Percentiles rank a stretch among this genome's conserved stretches.
These are phyloP conservation scores for Mycena floridula DNA, from an alignment of 768 basidiomycete species.

Conservation along the genomic window DNA sequence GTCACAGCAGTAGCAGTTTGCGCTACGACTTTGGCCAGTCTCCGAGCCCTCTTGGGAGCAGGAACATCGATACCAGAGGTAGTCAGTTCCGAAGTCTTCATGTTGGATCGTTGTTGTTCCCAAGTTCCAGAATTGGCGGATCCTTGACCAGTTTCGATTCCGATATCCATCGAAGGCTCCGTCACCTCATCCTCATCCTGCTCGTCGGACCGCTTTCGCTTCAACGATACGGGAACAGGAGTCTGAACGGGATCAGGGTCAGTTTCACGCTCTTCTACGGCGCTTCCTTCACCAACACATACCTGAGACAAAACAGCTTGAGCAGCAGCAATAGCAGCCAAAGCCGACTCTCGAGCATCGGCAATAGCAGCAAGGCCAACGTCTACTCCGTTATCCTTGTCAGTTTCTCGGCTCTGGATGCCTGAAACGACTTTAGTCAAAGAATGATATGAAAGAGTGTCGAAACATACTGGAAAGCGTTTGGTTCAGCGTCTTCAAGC, in stretches of 20 bases:
- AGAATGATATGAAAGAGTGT: background rate
- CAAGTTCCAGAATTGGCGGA: too few relatives aligned
- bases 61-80: slow-evolving; percentile 18
- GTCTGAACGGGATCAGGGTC: background rate
- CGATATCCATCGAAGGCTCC: slow-evolving; percentile 6
- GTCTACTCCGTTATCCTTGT: background rate
- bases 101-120: too few relatives aligned
- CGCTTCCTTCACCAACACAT: too few relatives aligned
- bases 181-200: slow-evolving; percentile 20
- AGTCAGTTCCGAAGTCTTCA: slow-evolving; percentile 4
- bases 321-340: slow-evolving; percentile 1
- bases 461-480: background rate
- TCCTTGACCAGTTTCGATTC: too few relatives aligned
- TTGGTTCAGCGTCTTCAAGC: background rate
- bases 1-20: slow-evolving; percentile 59
- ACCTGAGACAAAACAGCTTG: too few relatives aligned
- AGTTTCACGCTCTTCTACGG: too few relatives aligned
- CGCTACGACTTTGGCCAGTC: slow-evolving; percentile 35
- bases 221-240: slow-evolving; percentile 29
- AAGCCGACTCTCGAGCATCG: background rate
- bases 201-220: slow-evolving; percentile 55
- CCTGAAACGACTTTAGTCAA: too few relatives aligned
- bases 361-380: background rate
- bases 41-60: slow-evolving; percentile 41
- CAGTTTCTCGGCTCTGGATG: background rate